phyloP scores from a whole-genome alignment of 2,329 filamentous ascomycete species.

The Sarocladium kiliense region DNA sequence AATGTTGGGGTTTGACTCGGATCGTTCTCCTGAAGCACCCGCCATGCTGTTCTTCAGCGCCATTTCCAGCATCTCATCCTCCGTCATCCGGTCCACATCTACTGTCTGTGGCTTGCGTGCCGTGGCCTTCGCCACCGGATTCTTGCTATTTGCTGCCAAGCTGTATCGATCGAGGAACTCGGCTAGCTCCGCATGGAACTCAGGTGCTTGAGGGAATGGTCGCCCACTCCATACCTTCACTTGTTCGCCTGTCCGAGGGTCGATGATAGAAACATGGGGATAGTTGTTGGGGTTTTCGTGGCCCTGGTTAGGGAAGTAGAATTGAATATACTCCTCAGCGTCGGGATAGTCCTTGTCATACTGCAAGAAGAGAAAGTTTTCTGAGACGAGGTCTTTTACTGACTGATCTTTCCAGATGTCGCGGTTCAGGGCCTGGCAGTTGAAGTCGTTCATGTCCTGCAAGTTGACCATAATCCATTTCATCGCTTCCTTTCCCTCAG shows the following conservation, averaged over 20 bases:
- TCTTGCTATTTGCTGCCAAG: constrained; percentile 80
- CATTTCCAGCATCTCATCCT: constrained; percentile 96
- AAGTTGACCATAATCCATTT: constrained; percentile 97
- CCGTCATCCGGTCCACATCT: constrained; percentile 84
- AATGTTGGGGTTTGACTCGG: constrained; percentile 44
- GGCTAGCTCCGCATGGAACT: constrained; percentile 86
- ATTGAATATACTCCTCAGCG: constrained; percentile 77
- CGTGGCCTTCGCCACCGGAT: constrained; percentile 69
- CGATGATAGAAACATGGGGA: constrained; percentile 92
- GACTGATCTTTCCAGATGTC: constrained; percentile 91
- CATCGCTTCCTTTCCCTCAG: constrained; percentile 78
- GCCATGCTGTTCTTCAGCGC: constrained; percentile 84
- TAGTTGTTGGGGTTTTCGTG: constrained; percentile 85
- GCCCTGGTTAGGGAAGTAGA: constrained; percentile 70
- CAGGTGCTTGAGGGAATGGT: constrained; percentile 67
- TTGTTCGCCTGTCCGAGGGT: constrained; percentile 92
- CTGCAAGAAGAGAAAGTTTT: constrained; percentile 95
- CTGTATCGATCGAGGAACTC: constrained; percentile 98
- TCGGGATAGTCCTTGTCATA: constrained; percentile 81
- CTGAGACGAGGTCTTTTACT: constrained; percentile 73
- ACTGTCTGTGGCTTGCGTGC: constrained; percentile 63
- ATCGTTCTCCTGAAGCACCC: constrained; percentile 28
- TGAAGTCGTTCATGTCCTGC: constrained; percentile 88
- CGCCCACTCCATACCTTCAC: constrained; percentile 92
- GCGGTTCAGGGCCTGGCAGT: constrained; percentile 88